Evolutionary conservation across 495 filamentous ascomycete genomes (phyloP).

Genomic region (Xylaria palmicola): DNA sequence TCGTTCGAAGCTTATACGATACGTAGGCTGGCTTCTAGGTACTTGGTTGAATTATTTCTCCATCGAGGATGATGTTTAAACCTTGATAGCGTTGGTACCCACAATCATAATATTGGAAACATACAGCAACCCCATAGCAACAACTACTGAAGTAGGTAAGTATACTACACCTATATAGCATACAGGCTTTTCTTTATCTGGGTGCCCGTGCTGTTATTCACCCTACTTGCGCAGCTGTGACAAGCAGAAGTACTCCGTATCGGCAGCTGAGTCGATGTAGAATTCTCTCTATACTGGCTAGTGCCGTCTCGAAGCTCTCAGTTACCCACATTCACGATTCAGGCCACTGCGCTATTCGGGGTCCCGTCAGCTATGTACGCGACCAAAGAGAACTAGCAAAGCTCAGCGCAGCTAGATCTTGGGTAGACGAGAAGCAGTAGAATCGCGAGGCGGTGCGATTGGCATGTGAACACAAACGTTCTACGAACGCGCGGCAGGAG

Average conservation of each 20-base stretch:
- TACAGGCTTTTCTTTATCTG: no score
- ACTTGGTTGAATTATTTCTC: background rate
- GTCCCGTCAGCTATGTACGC: background rate
- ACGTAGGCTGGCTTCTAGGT: no score
- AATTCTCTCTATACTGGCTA: background rate
- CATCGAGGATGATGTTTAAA: no score
- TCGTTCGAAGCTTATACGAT: no score
- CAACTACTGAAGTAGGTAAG: background rate
- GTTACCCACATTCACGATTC: conserved; percentile 8
- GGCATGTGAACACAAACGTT: background rate
- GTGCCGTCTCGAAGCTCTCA: conserved; percentile 2
- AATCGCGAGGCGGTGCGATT: background rate
- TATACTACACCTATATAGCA: background rate
- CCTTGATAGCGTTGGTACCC: no score
- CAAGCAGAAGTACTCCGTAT: no score
- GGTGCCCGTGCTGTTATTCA: no score
- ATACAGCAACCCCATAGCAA: background rate
- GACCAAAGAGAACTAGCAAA: no score
- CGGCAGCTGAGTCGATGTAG: background rate
- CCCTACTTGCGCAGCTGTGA: no score
- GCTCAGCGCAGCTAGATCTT: no score
- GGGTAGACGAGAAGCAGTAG: no score
- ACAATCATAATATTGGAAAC: background rate
- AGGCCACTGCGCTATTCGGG: conserved; percentile 9
- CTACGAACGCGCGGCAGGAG: background rate